phyloP scores from a whole-genome alignment of 2,329 filamentous ascomycete genomes.

The Cercospora zeina region DNA sequence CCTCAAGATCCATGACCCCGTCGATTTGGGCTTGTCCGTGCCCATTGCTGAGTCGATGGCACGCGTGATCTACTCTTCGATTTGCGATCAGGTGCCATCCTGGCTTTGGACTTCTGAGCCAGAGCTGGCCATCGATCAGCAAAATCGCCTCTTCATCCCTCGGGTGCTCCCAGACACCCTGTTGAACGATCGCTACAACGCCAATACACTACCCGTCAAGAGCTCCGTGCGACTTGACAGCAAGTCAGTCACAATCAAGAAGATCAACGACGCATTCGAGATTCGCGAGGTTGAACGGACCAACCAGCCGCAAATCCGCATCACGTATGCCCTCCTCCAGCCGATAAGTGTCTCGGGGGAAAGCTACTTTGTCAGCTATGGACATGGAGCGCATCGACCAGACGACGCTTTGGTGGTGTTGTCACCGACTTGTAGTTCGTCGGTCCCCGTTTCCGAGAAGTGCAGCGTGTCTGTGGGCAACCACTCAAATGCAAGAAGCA shows the following conservation, averaged over 20 bases:
- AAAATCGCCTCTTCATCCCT: not conserved
- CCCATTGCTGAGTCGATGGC: conserved; percentile 12
- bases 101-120: conserved; percentile 12
- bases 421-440: conserved; percentile 16
- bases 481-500: conserved; percentile 10
- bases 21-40: conserved; percentile 4
- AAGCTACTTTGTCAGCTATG: conserved; percentile 17
- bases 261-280: conserved; percentile 14
- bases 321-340: conserved; percentile 14
- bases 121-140: conserved; percentile 6
- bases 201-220: conserved; percentile 5
- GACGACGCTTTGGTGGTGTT: conserved; percentile 11
- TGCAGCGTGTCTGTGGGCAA: conserved; percentile 7
- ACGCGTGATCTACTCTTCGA: conserved; percentile 8
- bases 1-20: conserved; percentile 4
- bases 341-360: conserved; percentile 14
- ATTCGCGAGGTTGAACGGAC: conserved; percentile 1
- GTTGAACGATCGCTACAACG: conserved; percentile 11
- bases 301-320: conserved; percentile 6
- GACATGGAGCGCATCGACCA: conserved; percentile 2
- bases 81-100: conserved; percentile 6
- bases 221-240: conserved; percentile 7
- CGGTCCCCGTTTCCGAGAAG: conserved; percentile 6
- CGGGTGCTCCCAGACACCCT: conserved; percentile 4
- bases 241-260: conserved; percentile 13